Conservation (phyloP, 345 rosid species). For the Schrenkiella parvula region DNA sequence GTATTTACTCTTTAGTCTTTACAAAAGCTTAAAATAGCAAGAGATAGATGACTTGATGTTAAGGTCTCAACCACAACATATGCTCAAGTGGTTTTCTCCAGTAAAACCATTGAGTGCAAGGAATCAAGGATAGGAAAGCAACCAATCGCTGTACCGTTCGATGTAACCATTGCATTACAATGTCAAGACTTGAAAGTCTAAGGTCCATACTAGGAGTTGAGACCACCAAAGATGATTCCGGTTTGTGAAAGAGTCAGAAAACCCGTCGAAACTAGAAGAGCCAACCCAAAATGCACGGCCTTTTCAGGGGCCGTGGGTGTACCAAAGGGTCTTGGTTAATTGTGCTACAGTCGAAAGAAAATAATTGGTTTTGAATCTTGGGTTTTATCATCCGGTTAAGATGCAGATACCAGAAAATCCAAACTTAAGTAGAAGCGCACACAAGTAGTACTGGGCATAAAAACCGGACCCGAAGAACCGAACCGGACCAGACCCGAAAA, state of each 20-base stretch:
- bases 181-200: slow-evolving; percentile 71
- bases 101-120: slow-evolving; percentile 61
- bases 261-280: slow-evolving; percentile 69
- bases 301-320: slow-evolving; percentile 64
- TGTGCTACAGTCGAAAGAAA: too few relatives aligned
- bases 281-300: slow-evolving; percentile 97
- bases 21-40: background rate
- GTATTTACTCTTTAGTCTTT: background rate
- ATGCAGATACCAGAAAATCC: too few relatives aligned
- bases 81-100: slow-evolving; percentile 39
- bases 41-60: background rate
- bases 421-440: too few relatives aligned
- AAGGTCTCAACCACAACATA: slow-evolving; percentile 35
- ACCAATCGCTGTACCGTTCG: slow-evolving; percentile 68
- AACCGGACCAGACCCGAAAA: too few relatives aligned
- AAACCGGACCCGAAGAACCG: too few relatives aligned
- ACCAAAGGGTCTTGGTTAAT: too few relatives aligned
- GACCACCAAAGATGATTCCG: slow-evolving; percentile 63
- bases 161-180: slow-evolving; percentile 61
- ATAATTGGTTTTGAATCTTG: too few relatives aligned
- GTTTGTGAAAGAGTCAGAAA: slow-evolving; percentile 51
- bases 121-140: slow-evolving; percentile 94
- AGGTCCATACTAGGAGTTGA: slow-evolving; percentile 85
- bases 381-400: too few relatives aligned
- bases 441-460: too few relatives aligned